These are phyloP conservation scores for Venturia aucupariae DNA, from an alignment of 2,329 filamentous ascomycete species.

Conservation along the genomic window DNA sequence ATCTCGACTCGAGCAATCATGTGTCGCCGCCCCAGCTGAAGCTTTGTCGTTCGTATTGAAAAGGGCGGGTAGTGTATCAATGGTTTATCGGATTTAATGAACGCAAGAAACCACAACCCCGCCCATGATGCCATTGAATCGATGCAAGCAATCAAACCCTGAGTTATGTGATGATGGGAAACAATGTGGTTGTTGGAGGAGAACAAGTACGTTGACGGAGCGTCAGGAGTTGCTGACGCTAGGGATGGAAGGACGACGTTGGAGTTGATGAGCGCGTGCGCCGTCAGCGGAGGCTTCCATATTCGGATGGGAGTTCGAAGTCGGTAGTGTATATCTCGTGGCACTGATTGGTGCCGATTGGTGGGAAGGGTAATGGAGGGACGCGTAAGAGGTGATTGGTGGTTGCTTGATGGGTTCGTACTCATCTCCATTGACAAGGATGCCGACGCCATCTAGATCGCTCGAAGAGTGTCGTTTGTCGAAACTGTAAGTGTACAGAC, in stretches of 20 bases:
- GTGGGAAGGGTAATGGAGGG: neutral
- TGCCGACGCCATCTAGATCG: neutral
- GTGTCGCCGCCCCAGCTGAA: neutral
- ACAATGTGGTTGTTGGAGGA: neutral
- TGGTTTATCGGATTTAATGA: neutral
- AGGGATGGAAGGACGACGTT: neutral
- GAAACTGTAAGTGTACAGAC: slow-evolving; percentile 1
- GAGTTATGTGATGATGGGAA: neutral
- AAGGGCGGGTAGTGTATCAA: neutral
- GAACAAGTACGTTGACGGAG: neutral
- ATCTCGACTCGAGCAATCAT: neutral
- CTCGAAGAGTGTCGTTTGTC: neutral
- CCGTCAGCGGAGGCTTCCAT: neutral
- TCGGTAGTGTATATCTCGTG: neutral
- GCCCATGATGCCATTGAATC: neutral
- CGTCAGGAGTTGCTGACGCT: neutral
- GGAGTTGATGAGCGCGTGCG: neutral
- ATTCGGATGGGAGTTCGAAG: neutral
- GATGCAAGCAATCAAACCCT: neutral
- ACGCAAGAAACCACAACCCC: neutral
- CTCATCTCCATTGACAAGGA: slow-evolving; percentile 1
- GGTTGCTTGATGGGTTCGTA: slow-evolving; percentile 7
- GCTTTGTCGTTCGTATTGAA: neutral
- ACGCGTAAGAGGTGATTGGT: neutral
- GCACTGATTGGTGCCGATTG: neutral